Percentiles rank a stretch among this genome's conserved stretches.
Evolutionary conservation across 768 basidiomycete species (phyloP).

Genomic region (Hebeloma cylindrosporum): DNA sequence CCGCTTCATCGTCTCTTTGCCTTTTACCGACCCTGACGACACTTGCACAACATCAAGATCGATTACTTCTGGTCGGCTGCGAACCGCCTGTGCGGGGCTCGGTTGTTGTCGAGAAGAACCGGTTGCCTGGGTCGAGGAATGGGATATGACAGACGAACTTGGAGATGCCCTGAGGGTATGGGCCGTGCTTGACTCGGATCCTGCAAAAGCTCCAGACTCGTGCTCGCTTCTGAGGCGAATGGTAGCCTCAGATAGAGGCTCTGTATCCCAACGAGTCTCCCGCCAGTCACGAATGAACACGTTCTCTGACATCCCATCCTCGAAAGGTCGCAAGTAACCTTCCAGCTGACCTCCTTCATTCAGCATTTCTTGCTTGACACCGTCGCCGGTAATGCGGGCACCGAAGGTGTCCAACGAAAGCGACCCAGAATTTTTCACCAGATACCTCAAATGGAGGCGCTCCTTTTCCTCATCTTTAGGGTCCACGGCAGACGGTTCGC

Average conservation of each 20-base stretch:
- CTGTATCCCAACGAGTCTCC: slow-evolving; percentile 55
- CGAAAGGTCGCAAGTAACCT: slow-evolving; percentile 55
- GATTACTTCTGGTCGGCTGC: slow-evolving; percentile 40
- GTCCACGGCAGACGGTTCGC: slow-evolving; percentile 49
- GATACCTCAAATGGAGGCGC: slow-evolving; percentile 31
- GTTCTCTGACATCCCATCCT: slow-evolving; percentile 65
- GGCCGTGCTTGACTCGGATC: slow-evolving; percentile 11
- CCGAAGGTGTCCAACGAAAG: slow-evolving; percentile 73
- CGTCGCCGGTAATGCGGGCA: slow-evolving; percentile 65
- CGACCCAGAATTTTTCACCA: slow-evolving; percentile 66
- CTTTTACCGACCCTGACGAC: slow-evolving; percentile 8
- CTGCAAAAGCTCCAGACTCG: slow-evolving; percentile 14
- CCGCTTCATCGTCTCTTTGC: slow-evolving; percentile 43
- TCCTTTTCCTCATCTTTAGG: slow-evolving; percentile 45
- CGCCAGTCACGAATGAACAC: slow-evolving; percentile 77
- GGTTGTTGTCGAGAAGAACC: slow-evolving; percentile 47
- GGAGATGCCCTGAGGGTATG: slow-evolving; percentile 36
- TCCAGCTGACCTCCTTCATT: slow-evolving; percentile 37
- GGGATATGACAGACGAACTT: slow-evolving; percentile 41
- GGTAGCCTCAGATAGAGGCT: slow-evolving; percentile 20
- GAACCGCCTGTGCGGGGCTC: slow-evolving; percentile 47
- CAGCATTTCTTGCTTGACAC: slow-evolving; percentile 32
- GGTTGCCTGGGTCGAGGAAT: slow-evolving; percentile 49
- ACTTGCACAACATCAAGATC: slow-evolving; percentile 40
- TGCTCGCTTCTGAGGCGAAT: slow-evolving; percentile 21